A percentile compares a stretch with the other conserved stretches of the same genome.
Evolutionary conservation across 2,329 filamentous ascomycete species (phyloP).

Genomic region (Diaporthe citri): DNA sequence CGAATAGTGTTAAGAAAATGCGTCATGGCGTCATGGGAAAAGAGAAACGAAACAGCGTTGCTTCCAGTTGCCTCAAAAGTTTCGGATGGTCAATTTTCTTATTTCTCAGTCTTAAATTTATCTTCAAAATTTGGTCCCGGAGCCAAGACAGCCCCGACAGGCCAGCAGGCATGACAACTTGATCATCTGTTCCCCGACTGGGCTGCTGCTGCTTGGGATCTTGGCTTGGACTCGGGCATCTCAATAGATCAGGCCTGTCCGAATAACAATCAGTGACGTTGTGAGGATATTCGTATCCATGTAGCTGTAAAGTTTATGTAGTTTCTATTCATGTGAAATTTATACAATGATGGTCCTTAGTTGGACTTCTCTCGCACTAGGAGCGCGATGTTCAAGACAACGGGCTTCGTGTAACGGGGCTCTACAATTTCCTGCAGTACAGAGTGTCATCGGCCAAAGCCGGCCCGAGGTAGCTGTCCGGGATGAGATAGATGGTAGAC

Average conservation of each 20-base stretch:
- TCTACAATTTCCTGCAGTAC: neutral
- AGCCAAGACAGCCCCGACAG: no score
- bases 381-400: neutral
- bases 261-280: neutral
- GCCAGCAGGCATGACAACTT: no score
- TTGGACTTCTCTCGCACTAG: neutral
- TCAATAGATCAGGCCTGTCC: neutral
- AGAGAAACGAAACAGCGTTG: neutral
- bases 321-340: neutral
- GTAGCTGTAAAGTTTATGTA: neutral
- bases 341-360: neutral
- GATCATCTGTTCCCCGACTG: neutral
- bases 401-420: no score
- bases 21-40: no score
- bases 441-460: neutral
- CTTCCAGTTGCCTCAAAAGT: neutral
- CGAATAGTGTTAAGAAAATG: no score
- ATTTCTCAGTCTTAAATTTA: neutral
- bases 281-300: neutral
- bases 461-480: constrained; percentile 7
- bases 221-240: neutral
- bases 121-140: no score
- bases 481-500: neutral
- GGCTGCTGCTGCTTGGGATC: neutral
- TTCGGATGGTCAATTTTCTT: neutral